Evolutionary conservation across 2,329 filamentous ascomycete genomes (phyloP).

Genomic region (Sporothrix humicola): DNA sequence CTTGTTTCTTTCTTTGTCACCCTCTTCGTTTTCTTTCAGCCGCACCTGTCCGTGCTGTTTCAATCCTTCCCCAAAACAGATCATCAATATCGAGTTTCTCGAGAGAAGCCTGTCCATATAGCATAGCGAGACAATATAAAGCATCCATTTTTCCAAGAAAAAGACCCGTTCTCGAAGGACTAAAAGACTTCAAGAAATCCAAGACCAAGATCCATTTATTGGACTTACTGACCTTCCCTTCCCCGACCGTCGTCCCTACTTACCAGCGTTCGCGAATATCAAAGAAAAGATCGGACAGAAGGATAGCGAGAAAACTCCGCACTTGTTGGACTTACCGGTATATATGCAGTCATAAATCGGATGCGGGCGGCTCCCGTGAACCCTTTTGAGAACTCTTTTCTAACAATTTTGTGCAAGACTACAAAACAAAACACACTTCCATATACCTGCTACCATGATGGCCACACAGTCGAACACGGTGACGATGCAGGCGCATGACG

Average conservation of each 20-base stretch:
- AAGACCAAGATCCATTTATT: conserved; percentile 12
- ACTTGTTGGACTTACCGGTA: neutral
- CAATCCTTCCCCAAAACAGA: conserved; percentile 13
- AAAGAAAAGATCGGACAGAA: neutral
- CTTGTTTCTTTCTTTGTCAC: neutral
- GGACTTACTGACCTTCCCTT: neutral
- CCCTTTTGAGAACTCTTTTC: neutral
- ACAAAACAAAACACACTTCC: neutral
- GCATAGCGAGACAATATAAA: conserved; percentile 37
- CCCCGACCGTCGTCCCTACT: neutral
- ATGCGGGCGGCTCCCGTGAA: no score
- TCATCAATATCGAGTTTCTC: neutral
- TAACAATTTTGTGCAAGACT: conserved; percentile 10
- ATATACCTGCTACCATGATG: conserved; percentile 30
- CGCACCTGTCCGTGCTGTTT: conserved; percentile 13
- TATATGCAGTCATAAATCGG: neutral
- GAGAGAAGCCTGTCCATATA: conserved; percentile 29
- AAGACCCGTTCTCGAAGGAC: neutral
- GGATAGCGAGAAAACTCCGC: neutral
- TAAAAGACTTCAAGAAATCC: conserved; percentile 16
- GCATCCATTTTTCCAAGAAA: conserved; percentile 28
- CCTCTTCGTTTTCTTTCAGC: neutral
- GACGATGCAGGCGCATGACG: conserved; percentile 72
- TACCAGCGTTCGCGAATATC: neutral
- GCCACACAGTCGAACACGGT: conserved; percentile 34